These are phyloP conservation scores for Sphenostylis stenocarpa DNA, from an alignment of 306 rosid genomes.

Conservation along the genomic window DNA sequence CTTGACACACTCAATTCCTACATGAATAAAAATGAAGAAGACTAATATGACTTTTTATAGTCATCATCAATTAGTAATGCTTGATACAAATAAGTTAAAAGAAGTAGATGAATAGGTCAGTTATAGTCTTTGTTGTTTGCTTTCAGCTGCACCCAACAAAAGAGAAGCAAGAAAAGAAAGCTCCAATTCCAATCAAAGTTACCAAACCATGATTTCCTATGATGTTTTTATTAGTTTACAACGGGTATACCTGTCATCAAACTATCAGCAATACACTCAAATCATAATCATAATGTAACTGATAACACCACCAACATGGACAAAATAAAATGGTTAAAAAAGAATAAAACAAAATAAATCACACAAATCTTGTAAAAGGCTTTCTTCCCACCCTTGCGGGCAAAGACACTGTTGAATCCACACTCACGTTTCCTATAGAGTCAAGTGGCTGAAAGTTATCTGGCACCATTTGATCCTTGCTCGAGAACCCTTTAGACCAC, in stretches of 20 bases:
- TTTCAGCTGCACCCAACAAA: background rate
- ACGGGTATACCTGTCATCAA: conserved; percentile 55
- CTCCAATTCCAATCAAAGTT: conserved; percentile 30
- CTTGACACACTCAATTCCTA: background rate
- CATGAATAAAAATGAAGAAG: background rate
- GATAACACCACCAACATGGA: conserved; percentile 43
- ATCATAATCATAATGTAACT: conserved; percentile 43
- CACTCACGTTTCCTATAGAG: conserved; percentile 65
- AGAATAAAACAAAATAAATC: conserved; percentile 51
- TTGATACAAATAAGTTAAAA: background rate
- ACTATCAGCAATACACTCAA: conserved; percentile 61
- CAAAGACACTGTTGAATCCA: conserved; percentile 85
- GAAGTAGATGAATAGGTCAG: background rate
- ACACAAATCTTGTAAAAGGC: conserved; percentile 99
- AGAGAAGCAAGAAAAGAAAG: conserved; percentile 15
- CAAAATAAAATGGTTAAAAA: conserved; percentile 44
- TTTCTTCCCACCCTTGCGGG: conserved; percentile 82
- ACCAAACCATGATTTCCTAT: conserved; percentile 56
- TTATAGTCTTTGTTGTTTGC: background rate
- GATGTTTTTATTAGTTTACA: conserved; percentile 68
- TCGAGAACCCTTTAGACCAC: conserved; percentile 77
- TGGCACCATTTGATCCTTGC: conserved; percentile 53
- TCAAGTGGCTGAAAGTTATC: conserved; percentile 66
- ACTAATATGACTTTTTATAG: too few relatives aligned
- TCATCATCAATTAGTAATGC: background rate